Conservation (phyloP, 2,329 filamentous ascomycete species). For the Curvularia spicifera region DNA sequence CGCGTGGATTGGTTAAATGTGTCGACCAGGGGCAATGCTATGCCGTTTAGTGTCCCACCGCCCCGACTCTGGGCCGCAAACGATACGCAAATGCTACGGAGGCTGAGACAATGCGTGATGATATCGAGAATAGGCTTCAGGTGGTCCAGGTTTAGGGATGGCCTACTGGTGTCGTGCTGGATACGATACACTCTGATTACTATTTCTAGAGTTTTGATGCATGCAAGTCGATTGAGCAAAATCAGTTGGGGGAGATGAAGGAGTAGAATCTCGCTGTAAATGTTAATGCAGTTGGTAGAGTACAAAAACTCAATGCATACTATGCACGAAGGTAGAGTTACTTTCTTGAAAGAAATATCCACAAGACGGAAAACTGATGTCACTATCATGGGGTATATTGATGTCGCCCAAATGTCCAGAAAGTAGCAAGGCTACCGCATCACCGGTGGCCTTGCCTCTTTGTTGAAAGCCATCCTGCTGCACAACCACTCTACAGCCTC, state of each 20-base stretch:
- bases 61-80: not conserved
- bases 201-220: slow-evolving; percentile 13
- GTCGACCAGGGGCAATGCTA: slow-evolving; percentile 11
- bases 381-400: slow-evolving; percentile 10
- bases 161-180: not conserved
- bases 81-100: slow-evolving; percentile 8
- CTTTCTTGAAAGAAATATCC: not conserved
- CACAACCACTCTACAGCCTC: slow-evolving; percentile 98
- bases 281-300: slow-evolving; percentile 14
- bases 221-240: slow-evolving; percentile 10
- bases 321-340: too few species aligned
- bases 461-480: slow-evolving; percentile 94
- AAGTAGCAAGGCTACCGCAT: slow-evolving; percentile 68
- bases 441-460: slow-evolving; percentile 86
- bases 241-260: slow-evolving; percentile 16
- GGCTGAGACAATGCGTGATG: slow-evolving; percentile 6
- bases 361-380: not conserved
- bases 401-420: not conserved
- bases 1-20: slow-evolving; percentile 7
- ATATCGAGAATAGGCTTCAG: slow-evolving; percentile 17
- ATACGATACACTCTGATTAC: not conserved
- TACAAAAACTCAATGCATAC: slow-evolving; percentile 17
- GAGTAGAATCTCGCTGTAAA: slow-evolving; percentile 16
- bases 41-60: slow-evolving; percentile 1
- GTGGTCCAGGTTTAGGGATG: slow-evolving; percentile 1